These are phyloP conservation scores for Lactuca saligna DNA, from an alignment of 129 eudicot genomes.

Conservation along the genomic window DNA sequence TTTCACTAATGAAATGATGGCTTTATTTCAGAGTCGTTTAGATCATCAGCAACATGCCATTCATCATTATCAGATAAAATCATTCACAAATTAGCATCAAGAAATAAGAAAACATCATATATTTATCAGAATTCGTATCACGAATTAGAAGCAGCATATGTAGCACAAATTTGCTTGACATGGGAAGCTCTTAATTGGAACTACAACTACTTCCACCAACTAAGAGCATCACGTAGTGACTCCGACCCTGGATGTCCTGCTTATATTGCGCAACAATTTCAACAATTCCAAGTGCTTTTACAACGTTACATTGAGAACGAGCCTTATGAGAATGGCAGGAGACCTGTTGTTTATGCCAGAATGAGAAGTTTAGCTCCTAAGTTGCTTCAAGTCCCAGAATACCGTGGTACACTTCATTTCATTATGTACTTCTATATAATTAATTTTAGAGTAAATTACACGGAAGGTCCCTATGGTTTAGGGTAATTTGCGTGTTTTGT, in stretches of 20 bases:
- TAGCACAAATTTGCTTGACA: constrained; percentile 83
- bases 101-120: constrained; percentile 42
- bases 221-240: constrained; percentile 54
- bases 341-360: constrained; percentile 82
- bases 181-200: constrained; percentile 98
- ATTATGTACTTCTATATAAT: neutral
- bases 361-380: constrained; percentile 88
- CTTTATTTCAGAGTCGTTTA: constrained; percentile 60
- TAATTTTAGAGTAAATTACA: too few species aligned
- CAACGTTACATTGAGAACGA: constrained; percentile 87
- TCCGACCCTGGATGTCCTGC: constrained; percentile 92
- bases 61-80: constrained; percentile 83
- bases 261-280: constrained; percentile 82
- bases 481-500: too few species aligned
- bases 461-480: too few species aligned
- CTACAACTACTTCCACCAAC: constrained; percentile 65
- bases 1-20: neutral
- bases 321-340: constrained; percentile 81
- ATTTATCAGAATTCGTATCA: constrained; percentile 63
- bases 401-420: constrained; percentile 53
- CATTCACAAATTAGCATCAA: constrained; percentile 51
- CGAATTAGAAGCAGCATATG: constrained; percentile 82
- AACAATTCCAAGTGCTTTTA: constrained; percentile 84
- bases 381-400: constrained; percentile 95
- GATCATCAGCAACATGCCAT: constrained; percentile 67